Conservation (phyloP, 2,329 filamentous ascomycete genomes). For the Penicillium janthinellum region DNA sequence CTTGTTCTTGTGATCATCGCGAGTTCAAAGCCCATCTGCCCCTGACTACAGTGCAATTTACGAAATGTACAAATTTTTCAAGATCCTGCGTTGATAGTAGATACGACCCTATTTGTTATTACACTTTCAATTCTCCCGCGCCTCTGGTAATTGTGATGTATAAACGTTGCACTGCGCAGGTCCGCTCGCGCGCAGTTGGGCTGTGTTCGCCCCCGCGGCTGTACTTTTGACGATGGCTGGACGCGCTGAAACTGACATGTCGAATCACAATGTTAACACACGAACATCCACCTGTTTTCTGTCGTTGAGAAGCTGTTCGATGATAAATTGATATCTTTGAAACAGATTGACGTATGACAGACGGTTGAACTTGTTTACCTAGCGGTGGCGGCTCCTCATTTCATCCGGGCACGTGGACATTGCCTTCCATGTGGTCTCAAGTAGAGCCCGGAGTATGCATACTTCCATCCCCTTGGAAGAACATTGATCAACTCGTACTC, state of each 20-base stretch:
- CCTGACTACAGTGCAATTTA: background rate
- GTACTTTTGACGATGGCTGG: background rate
- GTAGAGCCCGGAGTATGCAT: background rate
- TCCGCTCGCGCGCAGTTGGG: constrained; percentile 12
- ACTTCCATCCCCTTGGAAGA: background rate
- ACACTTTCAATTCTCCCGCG: constrained; percentile 8
- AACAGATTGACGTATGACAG: background rate
- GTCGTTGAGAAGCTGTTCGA: background rate
- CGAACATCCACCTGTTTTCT: background rate
- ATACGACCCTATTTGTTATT: background rate
- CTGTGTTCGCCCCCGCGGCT: background rate
- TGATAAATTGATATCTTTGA: background rate
- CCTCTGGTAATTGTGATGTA: constrained; percentile 18
- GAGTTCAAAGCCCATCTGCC: background rate
- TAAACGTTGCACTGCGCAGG: constrained; percentile 18
- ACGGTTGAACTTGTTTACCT: too few relatives aligned
- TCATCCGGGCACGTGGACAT: background rate
- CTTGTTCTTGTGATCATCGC: background rate
- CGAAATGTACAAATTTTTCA: background rate
- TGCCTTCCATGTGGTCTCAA: background rate
- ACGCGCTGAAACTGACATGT: constrained; percentile 15
- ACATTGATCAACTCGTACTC: background rate
- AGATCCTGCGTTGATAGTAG: too few relatives aligned
- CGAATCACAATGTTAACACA: constrained; percentile 6
- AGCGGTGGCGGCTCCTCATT: background rate